These are phyloP conservation scores for Xylariaceae sp. DNA, from an alignment of 2,329 filamentous ascomycete species.

Conservation along the genomic window DNA sequence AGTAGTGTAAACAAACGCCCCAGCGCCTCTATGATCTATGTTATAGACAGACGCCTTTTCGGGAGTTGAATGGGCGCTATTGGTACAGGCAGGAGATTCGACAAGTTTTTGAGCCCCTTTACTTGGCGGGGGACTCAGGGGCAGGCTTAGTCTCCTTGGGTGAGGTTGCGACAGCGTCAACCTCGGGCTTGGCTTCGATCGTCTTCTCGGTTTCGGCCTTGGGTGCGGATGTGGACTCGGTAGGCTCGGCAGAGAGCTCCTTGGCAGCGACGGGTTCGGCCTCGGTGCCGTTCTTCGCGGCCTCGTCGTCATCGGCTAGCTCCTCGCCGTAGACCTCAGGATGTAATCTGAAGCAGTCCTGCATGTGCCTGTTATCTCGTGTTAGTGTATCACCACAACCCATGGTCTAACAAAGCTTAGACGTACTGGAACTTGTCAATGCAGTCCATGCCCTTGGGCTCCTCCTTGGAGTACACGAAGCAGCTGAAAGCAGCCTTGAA, in stretches of 20 bases:
- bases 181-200: constrained; percentile 4
- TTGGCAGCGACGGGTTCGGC: constrained; percentile 29
- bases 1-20: constrained; percentile 1
- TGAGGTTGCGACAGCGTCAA: not conserved
- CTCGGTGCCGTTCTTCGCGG: constrained; percentile 18
- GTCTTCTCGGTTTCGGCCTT: constrained; percentile 12
- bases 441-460: constrained; percentile 96
- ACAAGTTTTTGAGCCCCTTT: not conserved
- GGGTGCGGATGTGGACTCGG: constrained; percentile 9
- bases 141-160: not conserved
- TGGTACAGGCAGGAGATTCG: constrained; percentile 8
- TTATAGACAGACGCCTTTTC: not conserved
- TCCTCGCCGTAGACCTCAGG: constrained; percentile 92
- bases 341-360: constrained; percentile 89
- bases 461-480: constrained; percentile 91
- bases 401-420: not conserved
- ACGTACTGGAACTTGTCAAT: constrained; percentile 94
- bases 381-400: constrained; percentile 30
- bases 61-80: not conserved
- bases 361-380: constrained; percentile 67
- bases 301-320: constrained; percentile 64
- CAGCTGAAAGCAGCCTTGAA: constrained; percentile 97
- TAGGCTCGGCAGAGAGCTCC: constrained; percentile 18
- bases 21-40: constrained; percentile 11
- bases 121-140: not conserved